A percentile compares a stretch with the other conserved stretches of the same genome.
phyloP scores from a whole-genome alignment of 495 filamentous ascomycete genomes.

The Aspergillus leporis region DNA sequence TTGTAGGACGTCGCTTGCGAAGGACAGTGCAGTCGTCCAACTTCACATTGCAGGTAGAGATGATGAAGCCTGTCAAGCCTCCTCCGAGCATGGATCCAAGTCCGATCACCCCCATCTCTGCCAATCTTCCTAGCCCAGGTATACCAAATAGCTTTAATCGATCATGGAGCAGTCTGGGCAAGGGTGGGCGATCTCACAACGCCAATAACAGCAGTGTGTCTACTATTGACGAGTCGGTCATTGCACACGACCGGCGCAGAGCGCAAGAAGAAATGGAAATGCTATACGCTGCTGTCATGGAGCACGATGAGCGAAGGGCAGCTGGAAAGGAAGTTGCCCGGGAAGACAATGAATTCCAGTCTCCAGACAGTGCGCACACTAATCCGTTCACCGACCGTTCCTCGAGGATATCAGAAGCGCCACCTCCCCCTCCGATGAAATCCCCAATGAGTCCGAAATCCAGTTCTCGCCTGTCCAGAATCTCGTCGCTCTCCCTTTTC shows the following conservation, averaged over 20 bases:
- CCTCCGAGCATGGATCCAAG: constrained; percentile 50
- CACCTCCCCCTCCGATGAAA: constrained; percentile 23
- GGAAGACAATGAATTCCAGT: constrained; percentile 29
- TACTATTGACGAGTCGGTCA: constrained; percentile 72
- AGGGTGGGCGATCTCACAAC: constrained; percentile 35
- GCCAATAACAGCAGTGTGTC: constrained; percentile 51
- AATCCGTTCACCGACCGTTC: constrained; percentile 43
- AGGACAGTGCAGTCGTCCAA: constrained; percentile 53
- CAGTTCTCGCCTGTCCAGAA: constrained; percentile 40
- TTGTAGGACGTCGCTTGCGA: constrained; percentile 61
- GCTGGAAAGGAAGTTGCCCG: constrained; percentile 25
- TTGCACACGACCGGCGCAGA: constrained; percentile 68
- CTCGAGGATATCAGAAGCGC: constrained; percentile 20
- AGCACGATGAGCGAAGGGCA: constrained; percentile 74
- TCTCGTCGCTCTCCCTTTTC: constrained; percentile 56
- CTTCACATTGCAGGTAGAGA: constrained; percentile 58
- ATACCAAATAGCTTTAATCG: constrained; percentile 33
- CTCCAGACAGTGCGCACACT: constrained; percentile 37
- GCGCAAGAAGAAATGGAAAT: constrained; percentile 81
- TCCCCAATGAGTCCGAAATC: constrained; percentile 34
- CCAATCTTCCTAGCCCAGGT: constrained; percentile 42
- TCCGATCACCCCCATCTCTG: constrained; percentile 43
- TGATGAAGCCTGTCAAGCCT: constrained; percentile 57
- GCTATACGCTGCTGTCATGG: constrained; percentile 89
- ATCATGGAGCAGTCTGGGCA: constrained; percentile 46